Base-by-base conservation (phyloP, 148 eudicot genomes). In the Agrostemma githago region DNA sequence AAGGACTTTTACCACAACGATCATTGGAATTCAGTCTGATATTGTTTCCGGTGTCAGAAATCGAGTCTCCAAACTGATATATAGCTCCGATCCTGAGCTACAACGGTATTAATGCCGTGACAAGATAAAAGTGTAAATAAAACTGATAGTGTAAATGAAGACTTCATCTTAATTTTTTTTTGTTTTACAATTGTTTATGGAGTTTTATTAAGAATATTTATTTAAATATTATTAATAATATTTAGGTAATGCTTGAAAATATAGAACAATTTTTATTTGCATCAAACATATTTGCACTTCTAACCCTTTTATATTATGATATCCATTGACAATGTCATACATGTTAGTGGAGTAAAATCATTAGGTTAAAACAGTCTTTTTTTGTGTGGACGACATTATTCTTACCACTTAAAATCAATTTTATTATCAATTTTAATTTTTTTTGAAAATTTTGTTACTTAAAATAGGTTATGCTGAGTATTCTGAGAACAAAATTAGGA, bases 51-150 rank as follows among this genome's bases (percentile, higher is more conserved):
- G 79, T 75, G 68, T 79, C 82, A 0, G 79, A 63, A 19, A 79
- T 60, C 9, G 79, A 79, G 54, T 79, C 82, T 3, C 79, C 78
- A 2, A 79, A 79, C 6, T 79, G 78, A 17, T 74, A 74, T 10
- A 79, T 69, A 0, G 78, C 74, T 0, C 54, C 21, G 5, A 74
- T 6, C 8, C 20, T 74, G 70, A 14, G 48, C 69, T 66, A 14
- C 69, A 5, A 48, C 60, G 56, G 14, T 4, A 53, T 34, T 26
- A 21, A 34, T 34, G 16, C 42, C 72, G 14, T 70, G 61, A 6
- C 34, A 70, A 14, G 19, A 20, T 39, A 68, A 1, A 34, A 70
- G 43, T 14, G 72, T 51, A 51, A 37, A 34, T 8, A 53, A 53
- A 70, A 70, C 2, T 14, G 19, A 51, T 2, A 53, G 0, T 26